phyloP scores from a whole-genome alignment of 1,139 yeast species.

The Scheffersomyces stambukii region DNA sequence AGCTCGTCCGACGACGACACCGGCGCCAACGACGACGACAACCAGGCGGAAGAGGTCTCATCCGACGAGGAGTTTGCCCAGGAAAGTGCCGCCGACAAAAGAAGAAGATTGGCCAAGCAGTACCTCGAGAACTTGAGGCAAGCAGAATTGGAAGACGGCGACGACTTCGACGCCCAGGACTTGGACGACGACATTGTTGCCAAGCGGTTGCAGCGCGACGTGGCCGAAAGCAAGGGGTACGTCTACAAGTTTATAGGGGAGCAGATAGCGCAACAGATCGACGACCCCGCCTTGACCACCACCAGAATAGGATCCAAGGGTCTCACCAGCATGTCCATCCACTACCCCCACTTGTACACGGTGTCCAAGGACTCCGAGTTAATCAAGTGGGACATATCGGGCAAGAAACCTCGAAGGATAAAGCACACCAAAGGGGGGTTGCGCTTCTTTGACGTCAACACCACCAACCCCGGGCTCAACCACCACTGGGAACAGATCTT shows the following conservation, averaged over 20 bases:
- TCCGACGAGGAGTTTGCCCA: conserved; percentile 68
- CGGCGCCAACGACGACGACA: conserved; percentile 20
- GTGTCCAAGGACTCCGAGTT: conserved; percentile 80
- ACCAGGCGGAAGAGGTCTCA: conserved; percentile 33
- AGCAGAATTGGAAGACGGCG: conserved; percentile 44
- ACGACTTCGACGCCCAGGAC: conserved; percentile 87
- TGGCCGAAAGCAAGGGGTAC: conserved; percentile 83
- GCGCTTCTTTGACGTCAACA: conserved; percentile 31
- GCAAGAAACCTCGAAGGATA: conserved; percentile 55
- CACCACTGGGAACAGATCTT: conserved; percentile 77
- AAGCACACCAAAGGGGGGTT: conserved; percentile 66
- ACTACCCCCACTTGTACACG: conserved; percentile 65
- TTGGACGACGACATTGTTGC: conserved; percentile 83
- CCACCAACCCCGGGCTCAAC: conserved; percentile 36
- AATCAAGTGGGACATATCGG: conserved; percentile 64
- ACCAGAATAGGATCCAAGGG: conserved; percentile 60
- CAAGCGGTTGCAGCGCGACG: conserved; percentile 78
- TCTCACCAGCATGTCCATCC: conserved; percentile 49
- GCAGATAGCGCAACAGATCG: conserved; percentile 38
- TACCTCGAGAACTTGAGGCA: conserved; percentile 74
- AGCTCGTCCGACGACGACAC: conserved; percentile 27
- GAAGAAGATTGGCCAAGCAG: conserved; percentile 91
- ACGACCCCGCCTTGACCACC: conserved; percentile 26
- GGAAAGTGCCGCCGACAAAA: conserved; percentile 88
- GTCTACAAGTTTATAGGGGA: conserved; percentile 67